phyloP scores from a whole-genome alignment of 2,329 filamentous ascomycete species.

The Phialocephala subalpina region DNA sequence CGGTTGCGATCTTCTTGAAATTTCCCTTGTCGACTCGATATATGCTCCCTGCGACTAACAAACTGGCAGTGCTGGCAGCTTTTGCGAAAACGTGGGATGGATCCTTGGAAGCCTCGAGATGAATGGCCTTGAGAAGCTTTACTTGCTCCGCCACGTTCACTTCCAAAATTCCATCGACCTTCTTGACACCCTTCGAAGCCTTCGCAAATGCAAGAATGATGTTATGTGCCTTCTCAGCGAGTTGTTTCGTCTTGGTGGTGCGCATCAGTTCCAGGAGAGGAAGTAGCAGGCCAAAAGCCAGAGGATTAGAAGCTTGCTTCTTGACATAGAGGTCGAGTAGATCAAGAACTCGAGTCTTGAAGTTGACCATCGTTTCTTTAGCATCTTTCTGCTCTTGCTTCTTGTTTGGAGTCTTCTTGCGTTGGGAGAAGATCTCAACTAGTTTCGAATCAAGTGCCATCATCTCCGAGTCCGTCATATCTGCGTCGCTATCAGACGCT shows the following conservation, averaged over 20 bases:
- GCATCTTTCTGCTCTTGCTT: conserved; percentile 89
- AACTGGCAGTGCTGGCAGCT: conserved; percentile 76
- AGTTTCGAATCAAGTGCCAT: conserved; percentile 85
- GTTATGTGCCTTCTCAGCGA: conserved; percentile 76
- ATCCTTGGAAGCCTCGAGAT: conserved; percentile 70
- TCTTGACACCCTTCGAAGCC: conserved; percentile 63
- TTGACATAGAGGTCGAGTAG: conserved; percentile 86
- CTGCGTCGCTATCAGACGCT: conserved; percentile 69
- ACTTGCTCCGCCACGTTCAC: conserved; percentile 50
- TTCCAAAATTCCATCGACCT: conserved; percentile 50
- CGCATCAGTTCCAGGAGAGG: conserved; percentile 81
- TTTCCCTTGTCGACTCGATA: conserved; percentile 60
- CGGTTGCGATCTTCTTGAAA: conserved; percentile 62
- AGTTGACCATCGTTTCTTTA: conserved; percentile 88
- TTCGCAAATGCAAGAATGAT: conserved; percentile 78
- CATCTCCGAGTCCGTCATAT: conserved; percentile 98
- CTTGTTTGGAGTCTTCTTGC: conserved; percentile 69
- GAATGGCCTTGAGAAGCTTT: conserved; percentile 70
- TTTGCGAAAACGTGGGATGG: conserved; percentile 74
- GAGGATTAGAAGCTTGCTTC: conserved; percentile 72
- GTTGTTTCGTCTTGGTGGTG: conserved; percentile 77
- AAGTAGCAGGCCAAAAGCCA: conserved; percentile 74
- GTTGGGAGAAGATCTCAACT: conserved; percentile 83
- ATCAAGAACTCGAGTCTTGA: conserved; percentile 94
- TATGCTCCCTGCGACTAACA: conserved; percentile 71